A percentile compares a stretch with the other conserved stretches of the same genome.
These are phyloP conservation scores for Cinchona pubescens DNA, from an alignment of 257 asterid species.

Conservation along the genomic window DNA sequence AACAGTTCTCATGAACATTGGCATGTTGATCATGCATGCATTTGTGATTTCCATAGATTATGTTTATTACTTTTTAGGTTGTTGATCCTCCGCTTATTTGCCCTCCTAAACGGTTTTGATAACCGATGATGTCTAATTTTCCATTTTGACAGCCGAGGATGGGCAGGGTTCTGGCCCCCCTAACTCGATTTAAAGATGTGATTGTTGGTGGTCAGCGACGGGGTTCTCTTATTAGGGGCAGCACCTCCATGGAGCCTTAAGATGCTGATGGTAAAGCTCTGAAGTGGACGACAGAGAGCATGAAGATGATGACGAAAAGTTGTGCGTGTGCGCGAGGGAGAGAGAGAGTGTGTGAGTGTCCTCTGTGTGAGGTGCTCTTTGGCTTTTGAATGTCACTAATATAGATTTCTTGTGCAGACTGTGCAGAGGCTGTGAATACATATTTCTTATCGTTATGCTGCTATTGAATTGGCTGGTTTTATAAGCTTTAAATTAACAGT, in stretches of 20 bases:
- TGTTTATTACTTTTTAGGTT: background rate
- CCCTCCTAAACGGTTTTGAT: background rate
- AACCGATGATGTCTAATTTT: slow-evolving; percentile 5
- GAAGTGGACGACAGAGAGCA: background rate
- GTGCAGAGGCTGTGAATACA: slow-evolving; percentile 10
- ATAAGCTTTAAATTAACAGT: slow-evolving; percentile 8
- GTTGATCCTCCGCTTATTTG: background rate
- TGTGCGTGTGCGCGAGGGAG: background rate
- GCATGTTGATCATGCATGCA: background rate
- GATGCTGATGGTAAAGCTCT: background rate
- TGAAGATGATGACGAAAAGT: slow-evolving; percentile 2
- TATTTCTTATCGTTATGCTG: slow-evolving; percentile 12
- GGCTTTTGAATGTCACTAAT: background rate
- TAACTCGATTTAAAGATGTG: slow-evolving; percentile 55
- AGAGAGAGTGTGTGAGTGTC: background rate
- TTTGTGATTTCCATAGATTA: background rate
- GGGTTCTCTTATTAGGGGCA: slow-evolving; percentile 47
- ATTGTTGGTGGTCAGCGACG: slow-evolving; percentile 52
- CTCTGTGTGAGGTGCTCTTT: background rate
- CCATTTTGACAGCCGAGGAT: slow-evolving; percentile 39
- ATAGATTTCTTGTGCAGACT: background rate
- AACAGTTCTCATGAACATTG: background rate
- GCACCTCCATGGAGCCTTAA: slow-evolving; percentile 40
- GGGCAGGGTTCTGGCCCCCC: slow-evolving; percentile 48
- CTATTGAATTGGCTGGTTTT: background rate